phyloP scores from a whole-genome alignment of 163 green algal genomes.

The Trebouxiophyceae sp. region DNA sequence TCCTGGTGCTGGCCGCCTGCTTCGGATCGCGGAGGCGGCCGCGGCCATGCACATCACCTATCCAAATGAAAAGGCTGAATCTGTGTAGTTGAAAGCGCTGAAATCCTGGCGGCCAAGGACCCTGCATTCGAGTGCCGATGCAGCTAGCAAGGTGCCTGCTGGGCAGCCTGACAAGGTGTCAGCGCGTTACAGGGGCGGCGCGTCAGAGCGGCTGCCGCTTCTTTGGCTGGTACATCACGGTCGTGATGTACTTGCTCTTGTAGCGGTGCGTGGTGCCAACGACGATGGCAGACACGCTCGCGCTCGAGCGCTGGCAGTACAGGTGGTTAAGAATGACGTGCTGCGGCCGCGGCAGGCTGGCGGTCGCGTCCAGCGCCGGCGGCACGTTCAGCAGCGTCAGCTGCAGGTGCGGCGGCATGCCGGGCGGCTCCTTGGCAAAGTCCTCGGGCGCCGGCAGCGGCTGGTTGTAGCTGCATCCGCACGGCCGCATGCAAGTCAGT shows the following conservation, averaged over 20 bases:
- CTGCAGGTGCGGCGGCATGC: conserved; percentile 88
- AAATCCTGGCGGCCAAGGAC: too few relatives aligned
- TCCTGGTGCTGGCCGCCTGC: too few relatives aligned
- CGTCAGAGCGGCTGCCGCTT: too few relatives aligned
- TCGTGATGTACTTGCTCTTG: conserved; percentile 84
- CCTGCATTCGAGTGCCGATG: too few relatives aligned
- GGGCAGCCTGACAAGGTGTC: too few relatives aligned
- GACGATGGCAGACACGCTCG: conserved; percentile 62
- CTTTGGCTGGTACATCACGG: conserved; percentile 36
- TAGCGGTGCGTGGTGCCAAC: conserved; percentile 77
- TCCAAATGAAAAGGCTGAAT: too few relatives aligned
- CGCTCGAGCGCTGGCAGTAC: conserved; percentile 66
- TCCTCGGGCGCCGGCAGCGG: conserved; percentile 67
- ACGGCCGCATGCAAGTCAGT: too few relatives aligned
- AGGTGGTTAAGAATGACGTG: conserved; percentile 97
- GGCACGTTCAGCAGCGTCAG: conserved; percentile 97
- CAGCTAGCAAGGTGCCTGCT: too few relatives aligned
- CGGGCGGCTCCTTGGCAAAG: conserved; percentile 94
- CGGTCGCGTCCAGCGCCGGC: conserved; percentile 50
- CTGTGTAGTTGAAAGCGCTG: too few relatives aligned
- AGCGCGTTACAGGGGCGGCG: too few relatives aligned
- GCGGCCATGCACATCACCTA: too few relatives aligned
- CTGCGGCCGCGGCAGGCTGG: conserved; percentile 82
- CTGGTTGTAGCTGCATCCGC: conserved; percentile 62
- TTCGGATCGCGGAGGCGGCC: too few relatives aligned